Base-by-base conservation (phyloP, 495 filamentous ascomycete species). In the Xanthoparmelia taractica region DNA sequence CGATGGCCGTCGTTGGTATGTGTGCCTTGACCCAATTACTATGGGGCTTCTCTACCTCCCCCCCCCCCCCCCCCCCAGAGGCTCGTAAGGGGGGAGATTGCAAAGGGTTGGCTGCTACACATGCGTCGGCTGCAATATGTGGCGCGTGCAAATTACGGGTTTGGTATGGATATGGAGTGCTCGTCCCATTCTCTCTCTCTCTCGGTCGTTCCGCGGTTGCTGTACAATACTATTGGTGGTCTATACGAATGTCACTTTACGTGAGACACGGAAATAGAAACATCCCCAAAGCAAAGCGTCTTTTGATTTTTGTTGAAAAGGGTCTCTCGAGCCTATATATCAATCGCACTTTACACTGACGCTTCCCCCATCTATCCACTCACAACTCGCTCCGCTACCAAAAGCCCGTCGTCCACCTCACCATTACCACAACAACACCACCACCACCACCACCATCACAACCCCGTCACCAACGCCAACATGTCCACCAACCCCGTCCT, bases 381-480 rank as follows among this genome's bases (percentile, higher is more conserved):
- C n/a, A n/a, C n/a, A n/a, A n/a, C n/a, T n/a, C n/a, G n/a, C n/a
- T n/a, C n/a, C n/a, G n/a, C n/a, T n/a, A n/a, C n/a, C n/a, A n/a
- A n/a, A n/a, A n/a, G n/a, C n/a, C 20, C 5, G 2, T 31, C 25
- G 8, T 2, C 18, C 25, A 34, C 47, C 27, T 11, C 52, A 18
- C 34, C 18, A 17, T 23, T 2, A 6, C 18, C 18, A 36, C 31
- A 33, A 36, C 11, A 2, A 37, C 4, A 18, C 25, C 27, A 37
- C 29, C n/a, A 0, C 18, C 2, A 37, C 15, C 45, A 37, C 10
- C 38, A 60, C 56, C 60, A 70, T 61, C 38, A 57, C 56, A 23
- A 59, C 68, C 23, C 47, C 72, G 31, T 70, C 8, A 20, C 45
- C 23, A 70, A 36, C 65, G 68, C 52, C 0, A 73, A 72, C 68